Conservation (phyloP, 1,139 yeast species). For the Zygoascus hellenicus region DNA sequence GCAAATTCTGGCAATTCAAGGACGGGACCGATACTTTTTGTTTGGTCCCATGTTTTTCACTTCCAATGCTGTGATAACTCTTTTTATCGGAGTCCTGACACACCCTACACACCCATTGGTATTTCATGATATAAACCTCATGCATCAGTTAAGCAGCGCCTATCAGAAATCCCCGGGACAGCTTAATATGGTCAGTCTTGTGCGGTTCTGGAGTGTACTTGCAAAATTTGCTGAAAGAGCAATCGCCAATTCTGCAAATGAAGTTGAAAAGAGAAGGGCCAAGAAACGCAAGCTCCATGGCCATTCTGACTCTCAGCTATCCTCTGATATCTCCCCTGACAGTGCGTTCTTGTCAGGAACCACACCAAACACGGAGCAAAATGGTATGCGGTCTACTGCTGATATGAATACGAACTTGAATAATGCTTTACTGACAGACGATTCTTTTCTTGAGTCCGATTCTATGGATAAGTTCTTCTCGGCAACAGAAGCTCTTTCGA, state of each 20-base stretch:
- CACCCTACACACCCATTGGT: slow-evolving; percentile 24
- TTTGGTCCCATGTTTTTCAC: slow-evolving; percentile 17
- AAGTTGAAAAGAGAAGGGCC: neutral
- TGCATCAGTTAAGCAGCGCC: neutral
- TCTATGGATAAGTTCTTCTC: neutral
- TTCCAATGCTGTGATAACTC: slow-evolving; percentile 24
- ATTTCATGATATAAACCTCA: slow-evolving; percentile 19
- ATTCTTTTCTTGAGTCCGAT: neutral
- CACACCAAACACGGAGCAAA: neutral
- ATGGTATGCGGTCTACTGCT: neutral
- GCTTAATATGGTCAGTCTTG: neutral
- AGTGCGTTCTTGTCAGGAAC: neutral
- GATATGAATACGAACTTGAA: neutral
- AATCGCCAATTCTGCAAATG: neutral
- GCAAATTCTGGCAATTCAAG: slow-evolving; percentile 13
- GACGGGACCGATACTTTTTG: slow-evolving; percentile 16
- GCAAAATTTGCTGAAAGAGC: slow-evolving; percentile 2
- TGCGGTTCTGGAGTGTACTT: slow-evolving; percentile 10
- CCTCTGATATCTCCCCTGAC: neutral
- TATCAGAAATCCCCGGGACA: too few relatives aligned
- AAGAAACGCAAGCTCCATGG: neutral
- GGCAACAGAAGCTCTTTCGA: neutral
- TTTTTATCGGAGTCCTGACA: slow-evolving; percentile 26
- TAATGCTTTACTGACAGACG: neutral
- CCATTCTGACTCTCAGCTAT: neutral